These are phyloP conservation scores for Tremella mesenterica DNA, from an alignment of 768 basidiomycete species.

Conservation along the genomic window DNA sequence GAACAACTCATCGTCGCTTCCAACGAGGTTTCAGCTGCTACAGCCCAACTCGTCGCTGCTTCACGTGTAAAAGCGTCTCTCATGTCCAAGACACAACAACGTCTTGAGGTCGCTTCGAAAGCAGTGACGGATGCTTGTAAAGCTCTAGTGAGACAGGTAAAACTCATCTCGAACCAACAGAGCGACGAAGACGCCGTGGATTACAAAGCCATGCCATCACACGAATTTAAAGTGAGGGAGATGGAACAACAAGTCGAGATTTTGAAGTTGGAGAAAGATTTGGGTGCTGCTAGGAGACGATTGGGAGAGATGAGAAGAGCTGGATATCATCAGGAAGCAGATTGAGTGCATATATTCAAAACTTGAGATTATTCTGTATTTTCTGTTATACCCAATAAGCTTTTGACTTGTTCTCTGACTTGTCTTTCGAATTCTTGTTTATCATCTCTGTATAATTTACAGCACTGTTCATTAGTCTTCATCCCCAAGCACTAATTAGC, in stretches of 20 bases:
- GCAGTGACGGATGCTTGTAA: constrained; percentile 97
- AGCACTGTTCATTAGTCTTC: constrained; percentile 54
- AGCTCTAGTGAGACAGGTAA: constrained; percentile 91
- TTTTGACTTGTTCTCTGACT: constrained; percentile 70
- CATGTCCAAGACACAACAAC: constrained; percentile 97
- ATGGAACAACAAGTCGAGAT: constrained; percentile 99
- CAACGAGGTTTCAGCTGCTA: constrained; percentile 93
- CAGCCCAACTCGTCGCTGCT: constrained; percentile 95
- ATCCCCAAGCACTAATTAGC: not conserved
- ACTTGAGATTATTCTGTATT: constrained; percentile 2
- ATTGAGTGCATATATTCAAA: constrained; percentile 17
- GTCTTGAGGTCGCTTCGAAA: constrained; percentile 89
- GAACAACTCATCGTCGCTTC: constrained; percentile 99
- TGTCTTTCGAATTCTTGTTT: constrained; percentile 76
- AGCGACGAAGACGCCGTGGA: constrained; percentile 66
- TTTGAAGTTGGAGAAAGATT: constrained; percentile 86
- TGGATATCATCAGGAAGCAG: constrained; percentile 39
- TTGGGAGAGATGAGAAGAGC: constrained; percentile 45
- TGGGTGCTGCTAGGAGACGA: constrained; percentile 53
- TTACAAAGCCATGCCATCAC: constrained; percentile 82
- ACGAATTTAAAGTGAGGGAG: constrained; percentile 94
- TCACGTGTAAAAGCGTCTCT: constrained; percentile 95
- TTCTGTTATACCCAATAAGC: constrained; percentile 59
- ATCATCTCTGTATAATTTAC: constrained; percentile 91
- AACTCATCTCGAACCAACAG: constrained; percentile 81